Percentiles rank a stretch among this genome's conserved stretches.
These are phyloP conservation scores for Ochromonadaceae sp. DNA, from an alignment of 352 stramenopile genomes.

Conservation along the genomic window DNA sequence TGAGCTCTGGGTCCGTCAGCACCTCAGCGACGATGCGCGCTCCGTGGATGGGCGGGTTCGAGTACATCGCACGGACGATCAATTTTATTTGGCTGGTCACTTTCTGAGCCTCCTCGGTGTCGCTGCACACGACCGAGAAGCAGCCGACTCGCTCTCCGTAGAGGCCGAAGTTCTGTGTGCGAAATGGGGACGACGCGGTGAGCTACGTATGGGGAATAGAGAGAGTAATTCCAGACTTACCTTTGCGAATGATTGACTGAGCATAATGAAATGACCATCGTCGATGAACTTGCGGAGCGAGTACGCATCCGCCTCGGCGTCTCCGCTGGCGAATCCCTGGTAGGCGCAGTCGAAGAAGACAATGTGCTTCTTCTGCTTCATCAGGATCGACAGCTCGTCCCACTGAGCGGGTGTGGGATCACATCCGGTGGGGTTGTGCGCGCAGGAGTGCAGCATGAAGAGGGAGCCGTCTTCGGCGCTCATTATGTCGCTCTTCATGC, in stretches of 20 bases:
- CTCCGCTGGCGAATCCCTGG: constrained; percentile 92
- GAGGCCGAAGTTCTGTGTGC: constrained; percentile 88
- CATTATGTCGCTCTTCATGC: constrained; percentile 82
- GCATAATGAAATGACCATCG: constrained; percentile 87
- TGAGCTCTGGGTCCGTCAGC: constrained; percentile 23
- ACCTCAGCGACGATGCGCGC: constrained; percentile 75
- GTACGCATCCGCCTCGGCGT: constrained; percentile 82
- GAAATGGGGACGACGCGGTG: too few relatives aligned
- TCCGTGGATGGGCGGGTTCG: constrained; percentile 94
- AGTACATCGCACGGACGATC: constrained; percentile 97
- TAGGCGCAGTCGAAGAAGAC: constrained; percentile 99
- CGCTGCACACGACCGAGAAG: constrained; percentile 78
- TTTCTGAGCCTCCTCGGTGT: constrained; percentile 80
- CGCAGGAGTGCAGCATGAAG: constrained; percentile 95
- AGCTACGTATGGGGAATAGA: too few relatives aligned
- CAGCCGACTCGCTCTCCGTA: constrained; percentile 96
- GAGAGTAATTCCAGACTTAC: too few relatives aligned
- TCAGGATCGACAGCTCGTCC: constrained; percentile 80
- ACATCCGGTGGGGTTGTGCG: constrained; percentile 95
- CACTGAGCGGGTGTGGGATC: constrained; percentile 95
- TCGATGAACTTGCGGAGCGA: constrained; percentile 93
- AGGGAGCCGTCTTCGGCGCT: constrained; percentile 75
- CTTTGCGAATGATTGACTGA: constrained; percentile 97
- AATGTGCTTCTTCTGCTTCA: constrained; percentile 87
- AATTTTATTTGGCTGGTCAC: constrained; percentile 67